Evolutionary conservation across 768 basidiomycete species (phyloP).

Genomic region (Mycena leptocephala): DNA sequence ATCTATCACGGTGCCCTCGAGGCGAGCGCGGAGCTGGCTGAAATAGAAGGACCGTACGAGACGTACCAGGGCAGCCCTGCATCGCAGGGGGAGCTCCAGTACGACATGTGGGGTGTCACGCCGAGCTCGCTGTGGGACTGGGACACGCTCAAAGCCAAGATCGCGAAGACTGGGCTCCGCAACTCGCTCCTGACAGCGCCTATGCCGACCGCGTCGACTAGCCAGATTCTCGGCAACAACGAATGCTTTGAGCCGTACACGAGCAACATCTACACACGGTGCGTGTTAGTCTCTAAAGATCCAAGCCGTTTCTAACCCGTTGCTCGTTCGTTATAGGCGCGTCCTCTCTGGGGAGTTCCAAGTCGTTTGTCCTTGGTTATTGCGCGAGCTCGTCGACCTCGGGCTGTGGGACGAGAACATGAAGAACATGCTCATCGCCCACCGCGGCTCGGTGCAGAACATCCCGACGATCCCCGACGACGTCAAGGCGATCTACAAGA

Average conservation of each 20-base stretch:
- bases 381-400: constrained; percentile 84
- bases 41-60: constrained; percentile 74
- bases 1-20: constrained; percentile 88
- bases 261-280: constrained; percentile 89
- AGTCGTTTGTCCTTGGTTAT: constrained; percentile 88
- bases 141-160: constrained; percentile 78
- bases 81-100: constrained; percentile 78
- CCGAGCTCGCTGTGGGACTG: constrained; percentile 84
- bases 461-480: constrained; percentile 80
- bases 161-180: constrained; percentile 76
- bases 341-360: constrained; percentile 92
- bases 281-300: too few species aligned
- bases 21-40: constrained; percentile 80
- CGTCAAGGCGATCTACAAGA: constrained; percentile 90
- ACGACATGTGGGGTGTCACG: constrained; percentile 84
- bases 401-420: constrained; percentile 78
- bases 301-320: too few species aligned
- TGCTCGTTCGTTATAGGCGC: too few species aligned
- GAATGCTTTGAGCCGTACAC: constrained; percentile 93
- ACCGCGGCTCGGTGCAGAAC: constrained; percentile 58
- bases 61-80: constrained; percentile 83
- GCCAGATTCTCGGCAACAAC: constrained; percentile 88
- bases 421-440: constrained; percentile 39
- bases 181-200: constrained; percentile 87
- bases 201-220: constrained; percentile 92